Evolutionary conservation across 352 stramenopile genomes (phyloP).

Genomic region (Blastocystis sp.): DNA sequence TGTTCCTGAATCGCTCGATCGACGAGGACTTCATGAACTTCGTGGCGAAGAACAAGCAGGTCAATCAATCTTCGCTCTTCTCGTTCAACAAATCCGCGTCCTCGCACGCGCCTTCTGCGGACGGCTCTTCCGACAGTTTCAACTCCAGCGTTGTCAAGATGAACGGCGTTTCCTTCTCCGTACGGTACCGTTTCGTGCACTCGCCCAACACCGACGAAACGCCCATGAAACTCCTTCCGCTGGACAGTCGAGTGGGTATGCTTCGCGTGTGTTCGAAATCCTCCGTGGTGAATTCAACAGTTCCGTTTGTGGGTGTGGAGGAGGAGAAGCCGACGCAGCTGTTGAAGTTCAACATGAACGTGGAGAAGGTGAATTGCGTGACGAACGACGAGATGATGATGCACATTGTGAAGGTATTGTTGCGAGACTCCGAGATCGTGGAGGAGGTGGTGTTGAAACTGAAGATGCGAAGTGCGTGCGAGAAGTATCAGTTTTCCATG

Average conservation of each 20-base stretch:
- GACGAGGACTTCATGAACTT: slow-evolving; percentile 63
- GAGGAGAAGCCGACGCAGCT: slow-evolving; percentile 27
- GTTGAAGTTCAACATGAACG: slow-evolving; percentile 39
- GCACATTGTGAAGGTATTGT: not conserved
- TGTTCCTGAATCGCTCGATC: slow-evolving; percentile 39
- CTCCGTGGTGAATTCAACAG: not conserved
- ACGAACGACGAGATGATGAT: slow-evolving; percentile 46
- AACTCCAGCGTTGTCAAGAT: slow-evolving; percentile 42
- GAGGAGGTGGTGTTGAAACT: slow-evolving; percentile 61
- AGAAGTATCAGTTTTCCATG: slow-evolving; percentile 27
- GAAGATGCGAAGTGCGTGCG: slow-evolving; percentile 1
- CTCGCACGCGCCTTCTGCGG: not conserved
- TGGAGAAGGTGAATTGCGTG: slow-evolving; percentile 53
- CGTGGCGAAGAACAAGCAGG: not conserved
- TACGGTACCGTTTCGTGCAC: not conserved
- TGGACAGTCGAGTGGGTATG: slow-evolving; percentile 6
- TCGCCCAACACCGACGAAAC: not conserved
- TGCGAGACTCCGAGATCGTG: not conserved
- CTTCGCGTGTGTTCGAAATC: slow-evolving; percentile 15
- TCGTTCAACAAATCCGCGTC: not conserved
- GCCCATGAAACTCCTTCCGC: not conserved
- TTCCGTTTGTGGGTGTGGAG: slow-evolving; percentile 20
- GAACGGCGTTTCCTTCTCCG: not conserved
- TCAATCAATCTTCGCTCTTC: not conserved
- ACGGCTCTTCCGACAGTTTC: slow-evolving; percentile 13